Conservation (phyloP, 306 rosid genomes). For the Casuarina equisetifolia region DNA sequence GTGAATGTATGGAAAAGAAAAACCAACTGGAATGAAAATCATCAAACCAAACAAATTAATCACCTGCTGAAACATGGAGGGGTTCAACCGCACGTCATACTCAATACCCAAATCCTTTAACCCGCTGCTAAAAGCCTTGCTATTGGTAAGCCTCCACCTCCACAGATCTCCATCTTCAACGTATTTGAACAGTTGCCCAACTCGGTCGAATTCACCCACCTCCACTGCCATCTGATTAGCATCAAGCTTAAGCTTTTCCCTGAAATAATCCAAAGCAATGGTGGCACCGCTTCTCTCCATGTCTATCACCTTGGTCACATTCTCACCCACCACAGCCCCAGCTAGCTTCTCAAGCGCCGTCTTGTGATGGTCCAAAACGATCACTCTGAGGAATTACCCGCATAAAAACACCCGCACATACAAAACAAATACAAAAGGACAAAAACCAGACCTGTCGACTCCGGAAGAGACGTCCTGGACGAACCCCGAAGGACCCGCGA, state of each 20-base stretch:
- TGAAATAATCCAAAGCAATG: constrained; percentile 87
- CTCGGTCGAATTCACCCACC: constrained; percentile 45
- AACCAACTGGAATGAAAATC: background rate
- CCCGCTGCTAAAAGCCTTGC: constrained; percentile 85
- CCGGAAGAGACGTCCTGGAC: constrained; percentile 54
- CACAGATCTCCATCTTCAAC: constrained; percentile 93
- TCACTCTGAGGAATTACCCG: constrained; percentile 37
- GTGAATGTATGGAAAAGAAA: background rate
- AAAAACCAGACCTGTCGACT: constrained; percentile 43
- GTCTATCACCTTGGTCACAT: constrained; percentile 58
- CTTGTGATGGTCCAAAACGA: constrained; percentile 90
- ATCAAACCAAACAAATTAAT: background rate
- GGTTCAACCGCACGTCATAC: constrained; percentile 50
- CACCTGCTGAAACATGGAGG: constrained; percentile 70
- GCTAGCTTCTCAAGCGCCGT: constrained; percentile 57
- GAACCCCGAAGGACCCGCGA: constrained; percentile 72
- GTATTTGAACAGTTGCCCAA: constrained; percentile 51
- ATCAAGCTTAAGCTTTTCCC: constrained; percentile 33
- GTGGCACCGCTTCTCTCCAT: constrained; percentile 87
- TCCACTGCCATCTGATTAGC: background rate
- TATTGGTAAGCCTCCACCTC: constrained; percentile 76
- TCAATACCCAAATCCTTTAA: constrained; percentile 67
- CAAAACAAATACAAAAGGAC: background rate
- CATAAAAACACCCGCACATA: background rate
- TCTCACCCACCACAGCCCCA: constrained; percentile 32